Evolutionary conservation across 2,329 filamentous ascomycete genomes (phyloP).

Genomic region (Aspergillus amoenus): DNA sequence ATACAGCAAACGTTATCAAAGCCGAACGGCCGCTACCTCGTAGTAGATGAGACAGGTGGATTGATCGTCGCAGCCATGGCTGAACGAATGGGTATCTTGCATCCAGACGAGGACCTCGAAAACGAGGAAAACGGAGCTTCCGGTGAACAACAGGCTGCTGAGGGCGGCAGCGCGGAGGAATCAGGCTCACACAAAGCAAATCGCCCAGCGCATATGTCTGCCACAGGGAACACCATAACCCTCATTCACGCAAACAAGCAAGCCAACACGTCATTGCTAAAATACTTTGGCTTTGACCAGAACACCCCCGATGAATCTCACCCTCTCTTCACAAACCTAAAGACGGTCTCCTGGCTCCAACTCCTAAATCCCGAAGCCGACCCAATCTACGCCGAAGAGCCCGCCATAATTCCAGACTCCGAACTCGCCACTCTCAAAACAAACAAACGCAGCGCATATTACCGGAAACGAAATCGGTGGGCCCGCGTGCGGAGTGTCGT

Average conservation of each 20-base stretch:
- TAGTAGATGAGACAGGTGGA: constrained; percentile 84
- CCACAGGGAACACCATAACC: constrained; percentile 58
- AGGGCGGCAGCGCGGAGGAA: constrained; percentile 12
- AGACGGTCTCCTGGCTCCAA: constrained; percentile 88
- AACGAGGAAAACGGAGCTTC: constrained; percentile 15
- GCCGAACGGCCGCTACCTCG: constrained; percentile 68
- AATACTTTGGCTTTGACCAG: constrained; percentile 84
- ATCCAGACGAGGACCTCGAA: constrained; percentile 43
- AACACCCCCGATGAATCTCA: constrained; percentile 65
- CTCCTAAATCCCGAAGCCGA: constrained; percentile 76
- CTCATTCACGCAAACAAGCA: constrained; percentile 66
- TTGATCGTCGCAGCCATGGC: constrained; percentile 79
- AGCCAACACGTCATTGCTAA: constrained; percentile 82
- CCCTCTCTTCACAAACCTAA: constrained; percentile 77
- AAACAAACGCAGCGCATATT: constrained; percentile 79
- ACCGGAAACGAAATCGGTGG: constrained; percentile 85
- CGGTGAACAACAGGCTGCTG: constrained; percentile 1
- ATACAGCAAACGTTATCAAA: constrained; percentile 26
- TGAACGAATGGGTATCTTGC: constrained; percentile 81
- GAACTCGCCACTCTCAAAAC: constrained; percentile 72
- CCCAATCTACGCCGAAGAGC: constrained; percentile 67
- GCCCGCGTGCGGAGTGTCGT: constrained; percentile 70
- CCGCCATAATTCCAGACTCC: constrained; percentile 58
- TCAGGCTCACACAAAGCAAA: constrained; percentile 16
- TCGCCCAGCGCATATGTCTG: constrained; percentile 35